Conservation (phyloP, 352 stramenopile genomes). For the Globisporangium nunn region DNA sequence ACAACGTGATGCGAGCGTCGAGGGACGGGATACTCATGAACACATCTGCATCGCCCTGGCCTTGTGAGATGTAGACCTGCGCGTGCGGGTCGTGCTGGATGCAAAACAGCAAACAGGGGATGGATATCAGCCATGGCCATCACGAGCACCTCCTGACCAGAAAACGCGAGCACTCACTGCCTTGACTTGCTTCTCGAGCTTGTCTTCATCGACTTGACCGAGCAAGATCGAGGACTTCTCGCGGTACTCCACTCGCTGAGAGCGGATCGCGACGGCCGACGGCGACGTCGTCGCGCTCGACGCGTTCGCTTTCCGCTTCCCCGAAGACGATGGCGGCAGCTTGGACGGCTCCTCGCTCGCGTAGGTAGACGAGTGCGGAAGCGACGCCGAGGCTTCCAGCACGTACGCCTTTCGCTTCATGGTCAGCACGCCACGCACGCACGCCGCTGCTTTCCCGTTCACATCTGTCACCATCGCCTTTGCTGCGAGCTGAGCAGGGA, state of each 20-base stretch:
- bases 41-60: constrained; percentile 65
- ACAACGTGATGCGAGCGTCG: constrained; percentile 66
- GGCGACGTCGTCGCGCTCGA: constrained; percentile 4
- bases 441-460: constrained; percentile 59
- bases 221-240: constrained; percentile 55
- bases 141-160: too few relatives aligned
- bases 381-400: constrained; percentile 20
- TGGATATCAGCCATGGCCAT: background rate
- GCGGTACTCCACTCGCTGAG: constrained; percentile 44
- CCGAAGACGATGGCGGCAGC: background rate
- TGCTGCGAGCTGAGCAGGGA: constrained; percentile 32
- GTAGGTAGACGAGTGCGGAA: background rate
- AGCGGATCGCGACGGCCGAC: background rate
- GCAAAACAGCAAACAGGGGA: background rate
- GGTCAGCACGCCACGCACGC: constrained; percentile 45
- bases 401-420: constrained; percentile 59
- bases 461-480: constrained; percentile 57
- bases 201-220: constrained; percentile 74
- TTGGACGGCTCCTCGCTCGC: background rate
- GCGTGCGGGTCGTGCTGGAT: constrained; percentile 53
- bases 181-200: constrained; percentile 70
- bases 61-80: constrained; percentile 77
- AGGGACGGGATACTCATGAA: constrained; percentile 79
- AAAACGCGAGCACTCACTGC: constrained; percentile 21
- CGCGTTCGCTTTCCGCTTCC: constrained; percentile 12